Evolutionary conservation across 2,329 filamentous ascomycete species (phyloP).

Genomic region (Botrytis pseudocinerea): DNA sequence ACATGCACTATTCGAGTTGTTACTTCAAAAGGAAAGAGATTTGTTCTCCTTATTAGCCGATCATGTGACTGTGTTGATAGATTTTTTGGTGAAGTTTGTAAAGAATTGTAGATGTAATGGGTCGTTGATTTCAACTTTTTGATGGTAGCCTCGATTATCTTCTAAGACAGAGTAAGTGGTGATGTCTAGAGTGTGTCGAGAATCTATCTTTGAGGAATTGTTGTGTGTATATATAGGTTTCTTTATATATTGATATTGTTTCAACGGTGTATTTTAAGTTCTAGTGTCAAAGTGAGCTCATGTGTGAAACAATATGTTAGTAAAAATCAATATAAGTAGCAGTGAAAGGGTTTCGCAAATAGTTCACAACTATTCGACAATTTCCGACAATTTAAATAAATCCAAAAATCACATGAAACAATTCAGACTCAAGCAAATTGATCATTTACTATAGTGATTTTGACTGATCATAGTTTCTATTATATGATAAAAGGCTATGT

Average conservation of each 20-base stretch:
- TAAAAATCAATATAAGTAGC: accelerated
- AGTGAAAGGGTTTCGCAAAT: neutral
- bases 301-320: neutral
- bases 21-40: neutral
- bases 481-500: no score
- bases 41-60: conserved; percentile 14
- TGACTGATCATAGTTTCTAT: no score
- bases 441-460: no score
- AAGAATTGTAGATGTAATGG: neutral
- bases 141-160: neutral
- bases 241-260: neutral
- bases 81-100: neutral
- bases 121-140: neutral
- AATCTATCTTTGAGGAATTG: neutral
- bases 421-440: no score
- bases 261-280: accelerated
- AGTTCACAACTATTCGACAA: neutral
- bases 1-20: neutral
- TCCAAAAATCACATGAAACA: no score
- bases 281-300: accelerated
- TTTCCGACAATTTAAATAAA: no score
- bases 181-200: neutral
- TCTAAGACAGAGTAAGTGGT: no score
- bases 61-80: neutral
- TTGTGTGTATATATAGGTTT: neutral